A percentile compares a stretch with the other conserved stretches of the same genome.
These are phyloP conservation scores for Leucocoprinus sp. DNA, from an alignment of 768 basidiomycete genomes.

Conservation along the genomic window DNA sequence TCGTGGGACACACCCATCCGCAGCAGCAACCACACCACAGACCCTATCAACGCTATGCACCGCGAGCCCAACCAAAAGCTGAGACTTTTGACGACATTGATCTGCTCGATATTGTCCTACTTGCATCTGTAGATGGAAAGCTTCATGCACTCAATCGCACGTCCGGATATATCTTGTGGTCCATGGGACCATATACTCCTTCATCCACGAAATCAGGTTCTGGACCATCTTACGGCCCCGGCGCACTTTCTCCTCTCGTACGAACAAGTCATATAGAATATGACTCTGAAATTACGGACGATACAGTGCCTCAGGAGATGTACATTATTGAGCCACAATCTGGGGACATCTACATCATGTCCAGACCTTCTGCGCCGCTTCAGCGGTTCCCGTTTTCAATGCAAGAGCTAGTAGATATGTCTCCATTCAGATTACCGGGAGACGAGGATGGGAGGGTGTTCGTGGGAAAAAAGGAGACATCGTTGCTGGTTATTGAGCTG, in stretches of 20 bases:
- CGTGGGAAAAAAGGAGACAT: conserved; percentile 87
- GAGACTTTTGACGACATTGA: conserved; percentile 37
- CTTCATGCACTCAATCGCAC: conserved; percentile 90
- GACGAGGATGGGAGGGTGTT: conserved; percentile 68
- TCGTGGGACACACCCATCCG: background rate
- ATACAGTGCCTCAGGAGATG: conserved; percentile 49
- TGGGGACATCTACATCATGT: conserved; percentile 86
- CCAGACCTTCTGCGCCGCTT: conserved; percentile 57
- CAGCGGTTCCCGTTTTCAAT: conserved; percentile 89
- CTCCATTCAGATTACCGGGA: conserved; percentile 66
- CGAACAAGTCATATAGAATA: conserved; percentile 56
- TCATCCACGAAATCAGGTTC: conserved; percentile 14
- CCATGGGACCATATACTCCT: conserved; percentile 60
- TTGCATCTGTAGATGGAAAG: conserved; percentile 90
- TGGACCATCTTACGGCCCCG: conserved; percentile 27
- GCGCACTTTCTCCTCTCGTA: conserved; percentile 65
- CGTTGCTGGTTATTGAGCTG: conserved; percentile 62
- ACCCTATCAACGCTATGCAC: background rate
- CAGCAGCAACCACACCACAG: background rate
- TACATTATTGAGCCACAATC: conserved; percentile 95
- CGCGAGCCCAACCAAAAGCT: background rate
- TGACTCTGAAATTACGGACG: conserved; percentile 52
- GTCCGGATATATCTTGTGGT: conserved; percentile 80
- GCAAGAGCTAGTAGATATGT: conserved; percentile 86
- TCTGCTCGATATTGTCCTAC: conserved; percentile 75